phyloP scores from a whole-genome alignment of 2,329 filamentous ascomycete genomes.

The Trichothecium sympodiale region DNA sequence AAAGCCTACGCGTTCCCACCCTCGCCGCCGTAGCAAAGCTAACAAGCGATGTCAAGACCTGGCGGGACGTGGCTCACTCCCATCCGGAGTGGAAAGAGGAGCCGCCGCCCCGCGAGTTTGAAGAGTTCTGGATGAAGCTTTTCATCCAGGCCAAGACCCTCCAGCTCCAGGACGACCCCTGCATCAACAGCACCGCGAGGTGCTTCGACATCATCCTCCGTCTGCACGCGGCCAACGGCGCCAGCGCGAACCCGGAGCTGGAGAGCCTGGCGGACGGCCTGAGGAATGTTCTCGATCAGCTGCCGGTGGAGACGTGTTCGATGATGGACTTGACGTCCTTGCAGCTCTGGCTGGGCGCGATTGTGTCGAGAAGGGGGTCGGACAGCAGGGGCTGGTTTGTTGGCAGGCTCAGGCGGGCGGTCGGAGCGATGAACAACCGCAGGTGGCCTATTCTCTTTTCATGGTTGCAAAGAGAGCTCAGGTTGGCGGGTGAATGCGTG shows the following conservation, averaged over 20 bases:
- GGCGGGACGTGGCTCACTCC: too few relatives aligned
- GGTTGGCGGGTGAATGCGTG: not conserved
- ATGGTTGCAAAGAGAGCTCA: not conserved
- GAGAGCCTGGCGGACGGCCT: not conserved
- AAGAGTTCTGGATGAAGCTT: too few relatives aligned
- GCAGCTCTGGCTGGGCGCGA: constrained; percentile 3
- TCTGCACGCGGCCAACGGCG: too few relatives aligned
- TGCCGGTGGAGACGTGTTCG: not conserved
- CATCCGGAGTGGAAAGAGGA: too few relatives aligned
- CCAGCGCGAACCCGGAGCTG: not conserved
- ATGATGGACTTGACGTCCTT: constrained; percentile 6
- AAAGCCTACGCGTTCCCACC: too few relatives aligned
- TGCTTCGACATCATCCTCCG: too few relatives aligned
- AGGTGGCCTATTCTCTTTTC: not conserved
- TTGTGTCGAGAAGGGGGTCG: constrained; percentile 1
- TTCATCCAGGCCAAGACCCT: too few relatives aligned
- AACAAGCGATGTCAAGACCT: too few relatives aligned
- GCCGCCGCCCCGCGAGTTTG: too few relatives aligned
- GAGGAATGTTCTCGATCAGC: not conserved
- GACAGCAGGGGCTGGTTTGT: constrained; percentile 5
- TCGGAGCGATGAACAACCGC: not conserved
- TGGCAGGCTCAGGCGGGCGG: not conserved
- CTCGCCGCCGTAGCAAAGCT: too few relatives aligned
- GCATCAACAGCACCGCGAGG: too few relatives aligned
- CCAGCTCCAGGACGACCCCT: too few relatives aligned